Base-by-base conservation (phyloP, 768 basidiomycete species). In the Kwoniella sp. region DNA sequence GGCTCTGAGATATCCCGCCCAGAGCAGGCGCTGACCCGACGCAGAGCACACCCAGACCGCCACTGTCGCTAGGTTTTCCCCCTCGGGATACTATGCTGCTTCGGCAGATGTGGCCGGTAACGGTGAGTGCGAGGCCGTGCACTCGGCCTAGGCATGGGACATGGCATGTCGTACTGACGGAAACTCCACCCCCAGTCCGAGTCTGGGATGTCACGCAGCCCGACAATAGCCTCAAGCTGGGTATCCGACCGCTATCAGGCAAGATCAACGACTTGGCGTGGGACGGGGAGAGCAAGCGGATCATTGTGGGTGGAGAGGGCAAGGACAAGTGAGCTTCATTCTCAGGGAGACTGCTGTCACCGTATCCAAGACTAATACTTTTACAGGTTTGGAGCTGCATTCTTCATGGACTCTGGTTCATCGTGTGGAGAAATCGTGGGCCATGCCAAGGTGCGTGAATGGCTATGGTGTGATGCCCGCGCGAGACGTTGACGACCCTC, bases 211-310 rank as follows among this genome's bases (percentile, higher is more conserved):
- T 83, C 0, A 83, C 87, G 22, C 88, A 89, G 28, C 84, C 86
- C 51, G 89, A 93, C 53, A 86, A 90, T 60, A 74, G 78, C 0
- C 75, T 93, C 53, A 92, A 90, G 73, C 60, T 71, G 15, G 72
- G 69, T 31, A 62, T 57, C 15, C 54, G 70, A 48, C 68, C 73
- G 5, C 40, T 76, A 3, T 62, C 60, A 3, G 75, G 75, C 1
- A 70, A 67, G 51, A 89, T 91, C 60, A 91, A 91, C 62, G 93
- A 96, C 75, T 81, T 98, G 19, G 86, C 85, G 10, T 98, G 93
- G 93, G 93, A 96, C 66, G 87, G 87, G 1, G 93, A 96, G 73
- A 89, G 87, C 68, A 93, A 95, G 72, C 81, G 93, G n/a, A 86
- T 98, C 51, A 87, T 96, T 42, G 88, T 86, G 6, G 92, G 88